Evolutionary conservation across 1,139 yeast genomes (phyloP), one percentile per base, ranked within the genome.

Genomic region (Candida frijolesensis): DNA sequence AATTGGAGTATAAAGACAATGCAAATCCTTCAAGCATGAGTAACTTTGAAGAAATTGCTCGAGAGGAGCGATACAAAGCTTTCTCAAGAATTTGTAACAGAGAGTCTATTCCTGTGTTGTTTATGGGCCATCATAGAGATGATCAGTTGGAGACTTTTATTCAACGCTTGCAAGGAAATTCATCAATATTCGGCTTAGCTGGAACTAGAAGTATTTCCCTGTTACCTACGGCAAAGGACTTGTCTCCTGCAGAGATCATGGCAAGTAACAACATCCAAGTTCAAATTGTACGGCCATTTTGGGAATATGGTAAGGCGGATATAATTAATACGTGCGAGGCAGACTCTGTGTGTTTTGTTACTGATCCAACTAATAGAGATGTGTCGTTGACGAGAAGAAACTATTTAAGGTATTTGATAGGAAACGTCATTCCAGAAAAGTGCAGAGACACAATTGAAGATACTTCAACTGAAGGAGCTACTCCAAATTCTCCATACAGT

Each of bases 71-170:
- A 42, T 83, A 83, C 54, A 59, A 67, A 39, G 69, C 70, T 3
- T 65, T 88, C 40, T 57, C 57, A 27, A 46, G 65, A 2, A 64
- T 66, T 3, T 82, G 84, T 56, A 56, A 61, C 1, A 54, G 54
- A 1, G 54, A 60, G 4, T 68, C 55, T 0, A 66, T 68, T 15
- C 41, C 61, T 0, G 61, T 72, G 33, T 54, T 88, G 10, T 64
- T 84, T 44, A 69, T 84, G 47, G 96, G 87, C 0, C 96, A 89
- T 60, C 88, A 83, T 57, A 60, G 72, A 46, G 84, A 87, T 60
- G 96, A 89, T 62, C 91, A 86, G 60, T 53, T 85, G 11, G 96
- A 89, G 60, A 87, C 95, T 0, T 83, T 80, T 57, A 57, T 85
- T 19, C 74, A 83, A 62, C 65, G 96, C 39, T 66, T 86, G 41